Base-by-base conservation (phyloP, 768 basidiomycete genomes). In the Pilatotrama ljubarskyi region DNA sequence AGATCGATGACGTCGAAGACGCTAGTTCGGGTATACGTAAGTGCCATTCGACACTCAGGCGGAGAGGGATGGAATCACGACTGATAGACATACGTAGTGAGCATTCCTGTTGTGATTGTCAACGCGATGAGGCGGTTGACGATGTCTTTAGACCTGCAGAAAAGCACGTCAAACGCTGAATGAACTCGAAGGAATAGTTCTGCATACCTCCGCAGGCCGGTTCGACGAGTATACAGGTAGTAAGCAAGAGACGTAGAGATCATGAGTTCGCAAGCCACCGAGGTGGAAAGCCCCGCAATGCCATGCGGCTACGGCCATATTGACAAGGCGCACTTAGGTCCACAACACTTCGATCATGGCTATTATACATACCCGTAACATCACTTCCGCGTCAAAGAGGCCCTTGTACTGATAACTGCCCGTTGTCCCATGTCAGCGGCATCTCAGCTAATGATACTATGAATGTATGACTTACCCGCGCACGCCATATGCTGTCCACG, bases 121-220 rank as follows among this genome's bases (percentile, higher is more conserved):
- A 55, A 35, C 7, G 18, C 15, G 20, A 55, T 47, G 17, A 55
- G 54, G n/a, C 38, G 37, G n/a, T 44, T 47, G 43, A 55, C 38
- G 32, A 55, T 47, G 24, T 55, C 44, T 10, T 55, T 55, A 2
- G 54, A 55, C 20, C 54, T 55, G n/a, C 17, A 1, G 29, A 18
- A 3, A 10, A 10, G 29, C 10, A 10, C 4, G 29, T 32, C n/a
- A n/a, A n/a, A n/a, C n/a, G n/a, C n/a, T n/a, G n/a, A n/a, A n/a
- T n/a, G n/a, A n/a, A n/a, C n/a, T n/a, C n/a, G 18, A 18, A 5
- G 18, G 5, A n/a, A 8, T n/a, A 13, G 17, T 4, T 7, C 9
- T 10, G 38, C 20, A 22, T 22, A 55, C 54, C 26, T 47, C 5
- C 37, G 54, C 35, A 55, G 17, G 3, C 54, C 54, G 5, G 54